Percentiles rank a stretch among this genome's conserved stretches.
These are phyloP conservation scores for Lentinula boryana DNA, from an alignment of 768 basidiomycete species.

Conservation along the genomic window DNA sequence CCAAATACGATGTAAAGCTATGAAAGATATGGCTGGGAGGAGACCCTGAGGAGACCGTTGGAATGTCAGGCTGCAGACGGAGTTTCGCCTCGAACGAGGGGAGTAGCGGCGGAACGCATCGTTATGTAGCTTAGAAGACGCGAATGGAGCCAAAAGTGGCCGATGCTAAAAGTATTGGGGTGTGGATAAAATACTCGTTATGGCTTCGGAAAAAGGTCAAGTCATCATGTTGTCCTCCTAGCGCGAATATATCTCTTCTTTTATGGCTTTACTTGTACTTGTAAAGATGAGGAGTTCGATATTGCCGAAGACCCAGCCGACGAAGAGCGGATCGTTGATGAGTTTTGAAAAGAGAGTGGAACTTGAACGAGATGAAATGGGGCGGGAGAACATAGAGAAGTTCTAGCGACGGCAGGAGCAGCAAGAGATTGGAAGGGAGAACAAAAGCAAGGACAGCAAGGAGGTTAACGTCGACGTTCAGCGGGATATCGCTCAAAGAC, in stretches of 20 bases:
- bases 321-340: background rate
- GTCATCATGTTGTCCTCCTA: background rate
- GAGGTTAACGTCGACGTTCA: too few relatives aligned
- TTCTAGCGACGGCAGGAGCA: background rate
- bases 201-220: constrained; percentile 3
- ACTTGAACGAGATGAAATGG: constrained; percentile 1
- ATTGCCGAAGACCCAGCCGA: background rate
- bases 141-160: background rate
- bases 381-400: background rate
- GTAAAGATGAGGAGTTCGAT: background rate
- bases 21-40: too few relatives aligned
- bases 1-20: too few relatives aligned
- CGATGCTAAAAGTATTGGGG: constrained; percentile 4
- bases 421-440: background rate
- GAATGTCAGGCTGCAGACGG: background rate
- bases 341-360: background rate
- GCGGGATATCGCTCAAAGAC: too few relatives aligned
- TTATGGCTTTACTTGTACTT: background rate
- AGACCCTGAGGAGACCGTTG: too few relatives aligned
- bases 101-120: background rate
- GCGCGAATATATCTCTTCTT: background rate
- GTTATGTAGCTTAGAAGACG: background rate
- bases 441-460: too few relatives aligned
- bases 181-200: background rate
- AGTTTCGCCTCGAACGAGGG: background rate